Percentiles rank a stretch among this genome's conserved stretches.
phyloP scores from a whole-genome alignment of 2,329 filamentous ascomycete species.

The Boeremia exigua region DNA sequence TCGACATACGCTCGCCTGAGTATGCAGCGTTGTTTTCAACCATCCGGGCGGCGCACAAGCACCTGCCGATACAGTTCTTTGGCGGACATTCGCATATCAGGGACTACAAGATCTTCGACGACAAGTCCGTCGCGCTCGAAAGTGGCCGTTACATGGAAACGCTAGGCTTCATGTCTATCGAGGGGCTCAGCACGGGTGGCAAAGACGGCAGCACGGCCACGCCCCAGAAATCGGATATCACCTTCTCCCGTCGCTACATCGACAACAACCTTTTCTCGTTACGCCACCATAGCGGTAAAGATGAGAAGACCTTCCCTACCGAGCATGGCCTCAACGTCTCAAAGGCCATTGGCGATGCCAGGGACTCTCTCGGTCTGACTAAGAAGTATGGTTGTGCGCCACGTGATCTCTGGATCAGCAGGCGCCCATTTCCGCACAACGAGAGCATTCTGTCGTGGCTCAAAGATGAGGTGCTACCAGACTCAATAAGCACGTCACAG shows the following conservation, averaged over 20 bases:
- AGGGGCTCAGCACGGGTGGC: constrained; percentile 62
- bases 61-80: constrained; percentile 88
- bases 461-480: constrained; percentile 74
- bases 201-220: constrained; percentile 32
- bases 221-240: constrained; percentile 47
- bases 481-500: constrained; percentile 59
- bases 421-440: constrained; percentile 73
- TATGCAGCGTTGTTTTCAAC: constrained; percentile 78
- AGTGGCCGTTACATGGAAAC: constrained; percentile 95
- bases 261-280: constrained; percentile 91
- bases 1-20: constrained; percentile 80
- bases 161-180: constrained; percentile 88
- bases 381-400: constrained; percentile 83
- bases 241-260: constrained; percentile 82
- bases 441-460: constrained; percentile 85
- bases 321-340: constrained; percentile 75
- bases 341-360: constrained; percentile 70
- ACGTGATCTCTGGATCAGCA: constrained; percentile 78
- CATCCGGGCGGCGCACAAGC: constrained; percentile 77
- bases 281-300: constrained; percentile 77
- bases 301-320: constrained; percentile 76
- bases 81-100: constrained; percentile 90
- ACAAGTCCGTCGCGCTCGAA: constrained; percentile 77
- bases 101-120: constrained; percentile 81
- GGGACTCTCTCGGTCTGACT: constrained; percentile 75